Evolutionary conservation across 2,329 filamentous ascomycete genomes (phyloP).

Genomic region (Sclerotinia minor): DNA sequence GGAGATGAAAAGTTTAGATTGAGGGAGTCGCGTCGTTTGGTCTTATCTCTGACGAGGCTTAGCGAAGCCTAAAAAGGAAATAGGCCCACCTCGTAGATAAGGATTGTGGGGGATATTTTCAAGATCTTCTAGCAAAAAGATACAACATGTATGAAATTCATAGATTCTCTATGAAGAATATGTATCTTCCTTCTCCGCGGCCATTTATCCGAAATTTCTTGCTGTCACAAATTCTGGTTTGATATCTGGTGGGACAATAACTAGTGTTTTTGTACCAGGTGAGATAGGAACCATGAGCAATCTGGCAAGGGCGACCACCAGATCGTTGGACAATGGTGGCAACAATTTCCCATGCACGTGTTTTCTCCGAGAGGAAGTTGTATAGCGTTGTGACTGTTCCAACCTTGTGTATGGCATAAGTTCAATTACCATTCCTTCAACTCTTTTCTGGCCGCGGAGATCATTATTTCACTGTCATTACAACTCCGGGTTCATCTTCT

Average conservation of each 20-base stretch:
- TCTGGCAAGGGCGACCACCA: background rate
- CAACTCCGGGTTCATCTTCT: background rate
- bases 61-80: conserved; percentile 8
- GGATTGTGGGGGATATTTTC: conserved; percentile 9
- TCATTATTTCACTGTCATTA: background rate
- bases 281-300: background rate
- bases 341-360: background rate
- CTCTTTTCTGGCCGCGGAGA: conserved; percentile 3
- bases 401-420: background rate
- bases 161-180: background rate
- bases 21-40: background rate
- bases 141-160: background rate
- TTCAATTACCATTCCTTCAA: background rate
- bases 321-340: background rate
- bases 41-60: conserved; percentile 22
- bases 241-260: background rate
- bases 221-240: background rate
- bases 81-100: conserved; percentile 12
- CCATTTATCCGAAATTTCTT: background rate
- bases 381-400: background rate
- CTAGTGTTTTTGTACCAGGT: background rate
- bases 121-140: background rate
- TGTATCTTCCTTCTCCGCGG: conserved; percentile 22
- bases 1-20: background rate
- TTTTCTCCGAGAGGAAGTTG: background rate